Percentiles rank a stretch among this genome's conserved stretches.
Evolutionary conservation across 169 alveolate species (phyloP).

Genomic region (Theileria luwenshuni): DNA sequence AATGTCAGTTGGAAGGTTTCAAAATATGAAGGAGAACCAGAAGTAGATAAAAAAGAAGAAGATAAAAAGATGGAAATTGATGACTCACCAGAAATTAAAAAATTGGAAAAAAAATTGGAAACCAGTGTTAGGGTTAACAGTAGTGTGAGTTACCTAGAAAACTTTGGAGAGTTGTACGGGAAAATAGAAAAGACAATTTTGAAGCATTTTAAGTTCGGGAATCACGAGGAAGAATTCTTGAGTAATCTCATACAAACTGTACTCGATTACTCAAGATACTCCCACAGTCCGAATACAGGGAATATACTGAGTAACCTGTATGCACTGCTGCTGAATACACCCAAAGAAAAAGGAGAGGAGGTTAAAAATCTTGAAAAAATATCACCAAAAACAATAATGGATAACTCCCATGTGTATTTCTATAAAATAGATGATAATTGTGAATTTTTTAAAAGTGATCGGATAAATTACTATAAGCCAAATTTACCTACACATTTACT

Average conservation of each 20-base stretch:
- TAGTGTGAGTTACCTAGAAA: not conserved
- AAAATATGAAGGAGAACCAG: not conserved
- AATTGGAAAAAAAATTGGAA: not conserved
- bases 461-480: conserved; percentile 13
- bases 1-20: conserved; percentile 51
- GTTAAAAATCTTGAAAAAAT: not conserved
- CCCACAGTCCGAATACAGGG: not conserved
- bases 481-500: not conserved
- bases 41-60: not conserved
- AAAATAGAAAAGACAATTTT: not conserved
- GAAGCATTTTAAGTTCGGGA: not conserved
- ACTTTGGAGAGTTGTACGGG: not conserved
- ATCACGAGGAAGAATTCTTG: not conserved
- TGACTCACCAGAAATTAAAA: too few relatives aligned
- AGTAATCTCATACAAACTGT: not conserved
- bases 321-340: not conserved
- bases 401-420: conserved; percentile 13
- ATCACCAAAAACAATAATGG: conserved; percentile 9
- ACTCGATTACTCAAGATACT: conserved; percentile 12
- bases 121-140: not conserved
- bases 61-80: not conserved
- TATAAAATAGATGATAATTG: conserved; percentile 12
- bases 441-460: not conserved
- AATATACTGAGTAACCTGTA: not conserved
- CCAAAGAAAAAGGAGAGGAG: not conserved